These are phyloP conservation scores for Sporobolomyces phaffii DNA, from an alignment of 768 basidiomycete species.

Conservation along the genomic window DNA sequence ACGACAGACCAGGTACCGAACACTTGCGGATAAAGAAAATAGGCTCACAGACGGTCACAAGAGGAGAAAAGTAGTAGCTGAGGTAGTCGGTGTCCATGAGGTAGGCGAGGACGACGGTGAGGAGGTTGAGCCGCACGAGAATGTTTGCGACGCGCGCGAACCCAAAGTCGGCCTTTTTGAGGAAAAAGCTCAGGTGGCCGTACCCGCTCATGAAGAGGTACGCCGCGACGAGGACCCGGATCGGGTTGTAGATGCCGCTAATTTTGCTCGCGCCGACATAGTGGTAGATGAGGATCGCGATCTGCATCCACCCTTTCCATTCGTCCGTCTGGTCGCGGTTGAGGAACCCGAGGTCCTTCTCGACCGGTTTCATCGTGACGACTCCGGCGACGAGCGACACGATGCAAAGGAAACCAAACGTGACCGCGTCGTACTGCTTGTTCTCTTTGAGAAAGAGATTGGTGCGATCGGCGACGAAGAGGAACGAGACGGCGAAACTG, in stretches of 20 bases:
- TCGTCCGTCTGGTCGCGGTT: conserved; percentile 91
- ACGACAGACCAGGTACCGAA: no score
- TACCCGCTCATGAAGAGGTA: conserved; percentile 80
- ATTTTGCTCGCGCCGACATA: conserved; percentile 83
- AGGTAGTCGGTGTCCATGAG: conserved; percentile 88
- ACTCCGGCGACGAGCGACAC: conserved; percentile 57
- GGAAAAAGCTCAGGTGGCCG: conserved; percentile 65
- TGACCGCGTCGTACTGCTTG: conserved; percentile 68
- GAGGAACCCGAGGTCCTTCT: conserved; percentile 75
- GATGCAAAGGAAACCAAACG: conserved; percentile 59
- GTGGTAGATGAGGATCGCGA: conserved; percentile 86
- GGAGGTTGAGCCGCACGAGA: conserved; percentile 72
- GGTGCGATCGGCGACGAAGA: conserved; percentile 77
- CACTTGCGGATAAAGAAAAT: not conserved
- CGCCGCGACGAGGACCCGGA: conserved; percentile 77
- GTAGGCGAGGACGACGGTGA: conserved; percentile 75
- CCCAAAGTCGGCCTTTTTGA: conserved; percentile 82
- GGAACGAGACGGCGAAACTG: conserved; percentile 61
- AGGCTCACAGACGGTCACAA: conserved; percentile 65
- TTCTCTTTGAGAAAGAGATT: conserved; percentile 82
- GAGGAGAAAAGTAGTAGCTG: conserved; percentile 81
- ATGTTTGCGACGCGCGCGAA: conserved; percentile 70
- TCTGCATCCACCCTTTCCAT: conserved; percentile 99
- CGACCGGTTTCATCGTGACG: conserved; percentile 61
- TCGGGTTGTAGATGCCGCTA: conserved; percentile 86